Percentiles rank a stretch among this genome's conserved stretches.
phyloP scores from a whole-genome alignment of 305 asterid genomes.

The Withania somnifera region DNA sequence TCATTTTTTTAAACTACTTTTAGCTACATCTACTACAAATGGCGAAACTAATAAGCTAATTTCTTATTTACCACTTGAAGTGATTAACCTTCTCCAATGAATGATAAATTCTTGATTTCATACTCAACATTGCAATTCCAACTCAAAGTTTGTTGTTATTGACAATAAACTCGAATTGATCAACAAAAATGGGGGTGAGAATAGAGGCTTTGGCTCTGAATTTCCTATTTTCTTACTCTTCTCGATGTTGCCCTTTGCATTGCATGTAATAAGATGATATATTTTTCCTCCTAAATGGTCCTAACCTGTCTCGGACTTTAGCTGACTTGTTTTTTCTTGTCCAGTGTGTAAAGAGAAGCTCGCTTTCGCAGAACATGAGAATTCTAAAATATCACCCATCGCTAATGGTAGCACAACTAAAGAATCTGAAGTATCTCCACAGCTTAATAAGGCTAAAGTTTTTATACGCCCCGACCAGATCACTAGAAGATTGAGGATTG shows the following conservation, averaged over 20 bases:
- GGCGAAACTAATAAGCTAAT: neutral
- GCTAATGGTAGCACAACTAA: constrained; percentile 17
- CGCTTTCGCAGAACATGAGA: neutral
- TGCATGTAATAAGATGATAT: neutral
- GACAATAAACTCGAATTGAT: neutral
- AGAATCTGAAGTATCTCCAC: constrained; percentile 19
- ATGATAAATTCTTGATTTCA: neutral
- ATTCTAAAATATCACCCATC: constrained; percentile 14
- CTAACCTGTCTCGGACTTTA: neutral
- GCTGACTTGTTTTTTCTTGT: constrained; percentile 10
- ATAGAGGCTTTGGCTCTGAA: neutral
- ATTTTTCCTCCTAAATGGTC: neutral
- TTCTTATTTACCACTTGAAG: neutral
- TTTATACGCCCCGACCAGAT: constrained; percentile 22
- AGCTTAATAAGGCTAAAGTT: constrained; percentile 25
- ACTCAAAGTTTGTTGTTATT: neutral
- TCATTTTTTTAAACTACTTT: neutral
- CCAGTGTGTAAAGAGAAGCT: constrained; percentile 31
- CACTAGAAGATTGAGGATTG: constrained; percentile 30
- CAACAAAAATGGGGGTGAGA: neutral
- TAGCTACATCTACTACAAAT: neutral
- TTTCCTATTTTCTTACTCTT: neutral
- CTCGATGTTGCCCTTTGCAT: neutral
- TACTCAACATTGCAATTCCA: neutral
- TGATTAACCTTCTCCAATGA: neutral